Conservation (phyloP, 345 rosid genomes). For the Eucalyptus leucophloia region DNA sequence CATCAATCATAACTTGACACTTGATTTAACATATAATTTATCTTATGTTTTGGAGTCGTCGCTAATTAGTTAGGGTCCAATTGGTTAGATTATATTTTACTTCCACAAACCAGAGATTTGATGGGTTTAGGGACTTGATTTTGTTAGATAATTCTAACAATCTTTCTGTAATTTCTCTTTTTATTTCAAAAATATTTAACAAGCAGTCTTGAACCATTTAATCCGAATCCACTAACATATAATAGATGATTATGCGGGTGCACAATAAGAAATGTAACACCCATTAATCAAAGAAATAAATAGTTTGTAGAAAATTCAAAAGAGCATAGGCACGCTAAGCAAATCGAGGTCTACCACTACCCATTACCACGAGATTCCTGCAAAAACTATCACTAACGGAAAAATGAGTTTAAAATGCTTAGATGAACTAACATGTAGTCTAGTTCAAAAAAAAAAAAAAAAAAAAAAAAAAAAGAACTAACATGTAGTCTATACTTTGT, state of each 20-base stretch:
- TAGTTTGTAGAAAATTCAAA: not conserved
- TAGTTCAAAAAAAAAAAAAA: too few relatives aligned
- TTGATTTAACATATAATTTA: not conserved
- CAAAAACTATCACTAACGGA: not conserved
- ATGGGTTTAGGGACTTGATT: not conserved
- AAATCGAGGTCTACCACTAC: not conserved
- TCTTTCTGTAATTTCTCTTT: not conserved
- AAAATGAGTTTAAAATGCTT: not conserved
- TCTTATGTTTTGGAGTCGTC: not conserved
- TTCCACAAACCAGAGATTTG: fast-evolving
- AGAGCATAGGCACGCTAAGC: not conserved
- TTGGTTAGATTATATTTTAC: not conserved
- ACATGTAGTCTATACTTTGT: not conserved
- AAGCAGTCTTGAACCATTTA: not conserved
- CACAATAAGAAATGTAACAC: not conserved
- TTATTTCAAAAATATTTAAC: not conserved
- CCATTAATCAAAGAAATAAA: not conserved
- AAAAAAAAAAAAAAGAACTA: too few relatives aligned
- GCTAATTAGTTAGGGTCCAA: not conserved
- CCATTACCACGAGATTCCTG: not conserved
- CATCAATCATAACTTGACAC: too few relatives aligned
- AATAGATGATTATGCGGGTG: not conserved
- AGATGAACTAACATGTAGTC: not conserved
- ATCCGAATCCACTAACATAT: not conserved
- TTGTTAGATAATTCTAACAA: not conserved